A percentile compares a stretch with the other conserved stretches of the same genome.
Evolutionary conservation across 1,284 basidiomycete genomes (phyloP).

Genomic region (Moesziomyces sp.): DNA sequence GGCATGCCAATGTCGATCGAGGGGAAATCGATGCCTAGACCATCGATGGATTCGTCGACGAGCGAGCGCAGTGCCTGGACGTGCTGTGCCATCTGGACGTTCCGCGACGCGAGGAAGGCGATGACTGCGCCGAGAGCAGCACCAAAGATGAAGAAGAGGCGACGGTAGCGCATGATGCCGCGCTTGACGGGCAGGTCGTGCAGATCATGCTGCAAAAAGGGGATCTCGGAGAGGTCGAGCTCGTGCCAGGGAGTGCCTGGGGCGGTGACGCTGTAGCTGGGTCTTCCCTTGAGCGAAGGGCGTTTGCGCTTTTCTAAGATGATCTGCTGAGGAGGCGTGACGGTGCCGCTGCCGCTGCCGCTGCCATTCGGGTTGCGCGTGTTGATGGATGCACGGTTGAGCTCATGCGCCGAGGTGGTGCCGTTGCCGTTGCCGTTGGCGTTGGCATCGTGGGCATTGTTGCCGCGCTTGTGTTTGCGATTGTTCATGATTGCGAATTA

Average conservation of each 20-base stretch:
- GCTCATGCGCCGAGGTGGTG: conserved; percentile 24
- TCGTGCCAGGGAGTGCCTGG: conserved; percentile 63
- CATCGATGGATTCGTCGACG: conserved; percentile 59
- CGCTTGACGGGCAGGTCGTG: conserved; percentile 29
- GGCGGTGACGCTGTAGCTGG: conserved; percentile 51
- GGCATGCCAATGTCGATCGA: conserved; percentile 59
- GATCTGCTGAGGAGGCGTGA: conserved; percentile 47
- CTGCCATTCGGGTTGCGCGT: background rate
- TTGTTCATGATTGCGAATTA: conserved; percentile 20
- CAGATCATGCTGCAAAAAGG: conserved; percentile 45
- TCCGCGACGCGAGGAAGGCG: conserved; percentile 47
- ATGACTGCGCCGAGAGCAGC: conserved; percentile 50
- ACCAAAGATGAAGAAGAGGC: conserved; percentile 57
- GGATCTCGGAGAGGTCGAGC: conserved; percentile 58
- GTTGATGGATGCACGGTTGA: conserved; percentile 8
- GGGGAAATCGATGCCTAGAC: conserved; percentile 50
- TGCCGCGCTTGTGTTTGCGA: conserved; percentile 33
- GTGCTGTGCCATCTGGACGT: conserved; percentile 54
- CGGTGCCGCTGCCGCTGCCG: conserved; percentile 20
- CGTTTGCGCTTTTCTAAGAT: conserved; percentile 38
- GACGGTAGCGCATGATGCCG: conserved; percentile 54
- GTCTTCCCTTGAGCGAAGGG: conserved; percentile 32
- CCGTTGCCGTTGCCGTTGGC: conserved; percentile 1
- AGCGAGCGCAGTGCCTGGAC: conserved; percentile 42
- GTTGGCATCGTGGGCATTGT: background rate